Evolutionary conservation across 2,329 filamentous ascomycete species (phyloP).

Genomic region (Chalara sp.): DNA sequence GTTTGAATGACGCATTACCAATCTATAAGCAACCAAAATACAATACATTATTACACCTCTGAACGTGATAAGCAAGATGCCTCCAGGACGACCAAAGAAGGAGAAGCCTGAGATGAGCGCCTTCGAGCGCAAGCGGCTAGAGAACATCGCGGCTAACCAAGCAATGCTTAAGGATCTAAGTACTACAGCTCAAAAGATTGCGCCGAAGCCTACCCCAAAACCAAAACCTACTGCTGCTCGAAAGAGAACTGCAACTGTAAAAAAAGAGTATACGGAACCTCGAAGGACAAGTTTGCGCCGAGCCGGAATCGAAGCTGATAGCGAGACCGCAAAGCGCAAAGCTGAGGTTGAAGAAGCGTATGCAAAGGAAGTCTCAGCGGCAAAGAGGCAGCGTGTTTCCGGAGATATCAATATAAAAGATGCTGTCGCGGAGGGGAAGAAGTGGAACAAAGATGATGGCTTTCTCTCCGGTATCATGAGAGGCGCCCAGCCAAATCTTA

Average conservation of each 20-base stretch:
- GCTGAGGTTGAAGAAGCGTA: constrained; percentile 56
- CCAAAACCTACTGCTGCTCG: constrained; percentile 37
- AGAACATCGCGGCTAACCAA: constrained; percentile 83
- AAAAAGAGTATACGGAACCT: constrained; percentile 40
- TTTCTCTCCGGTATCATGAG: constrained; percentile 58
- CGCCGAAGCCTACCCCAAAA: constrained; percentile 50
- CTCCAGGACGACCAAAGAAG: constrained; percentile 15
- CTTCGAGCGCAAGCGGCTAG: constrained; percentile 77
- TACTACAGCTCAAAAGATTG: constrained; percentile 60
- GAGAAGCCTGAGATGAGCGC: constrained; percentile 60
- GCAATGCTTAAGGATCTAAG: constrained; percentile 74
- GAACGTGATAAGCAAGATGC: background rate
- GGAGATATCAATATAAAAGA: constrained; percentile 67
- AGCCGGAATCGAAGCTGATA: constrained; percentile 46
- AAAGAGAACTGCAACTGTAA: constrained; percentile 36
- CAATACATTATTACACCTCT: background rate
- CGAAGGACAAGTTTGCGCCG: constrained; percentile 53
- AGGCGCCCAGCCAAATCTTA: constrained; percentile 70
- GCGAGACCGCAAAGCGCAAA: constrained; percentile 60
- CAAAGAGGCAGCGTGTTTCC: constrained; percentile 58
- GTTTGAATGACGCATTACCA: no score
- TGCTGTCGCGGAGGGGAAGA: constrained; percentile 73
- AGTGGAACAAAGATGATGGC: constrained; percentile 62
- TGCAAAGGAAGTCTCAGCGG: constrained; percentile 47
- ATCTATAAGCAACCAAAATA: no score